Percentiles rank a stretch among this genome's conserved stretches.
These are phyloP conservation scores for Neonectria hederae DNA, from an alignment of 2,329 filamentous ascomycete genomes.

Conservation along the genomic window DNA sequence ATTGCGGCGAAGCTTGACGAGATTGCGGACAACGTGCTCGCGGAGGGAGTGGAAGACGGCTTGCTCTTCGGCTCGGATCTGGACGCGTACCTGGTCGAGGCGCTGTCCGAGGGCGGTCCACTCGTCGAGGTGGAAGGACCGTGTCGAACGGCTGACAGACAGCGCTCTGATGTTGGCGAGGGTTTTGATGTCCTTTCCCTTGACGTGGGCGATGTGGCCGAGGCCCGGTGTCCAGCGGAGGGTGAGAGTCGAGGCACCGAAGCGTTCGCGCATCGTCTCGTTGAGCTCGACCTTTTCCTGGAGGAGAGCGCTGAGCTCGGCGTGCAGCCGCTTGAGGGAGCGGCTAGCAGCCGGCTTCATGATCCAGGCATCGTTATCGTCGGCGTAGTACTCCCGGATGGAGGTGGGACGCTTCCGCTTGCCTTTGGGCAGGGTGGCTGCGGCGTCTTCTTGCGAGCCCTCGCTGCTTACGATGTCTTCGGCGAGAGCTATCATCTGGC, in stretches of 20 bases:
- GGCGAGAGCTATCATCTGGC: conserved; percentile 76
- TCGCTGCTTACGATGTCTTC: conserved; percentile 75
- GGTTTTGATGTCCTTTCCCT: conserved; percentile 74
- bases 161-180: conserved; percentile 57
- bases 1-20: conserved; percentile 88
- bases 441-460: conserved; percentile 66
- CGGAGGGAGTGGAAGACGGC: conserved; percentile 80
- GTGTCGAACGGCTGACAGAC: conserved; percentile 83
- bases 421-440: conserved; percentile 64
- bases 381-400: conserved; percentile 66
- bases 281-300: conserved; percentile 69
- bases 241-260: conserved; percentile 72
- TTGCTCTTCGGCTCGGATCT: conserved; percentile 86
- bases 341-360: conserved; percentile 76
- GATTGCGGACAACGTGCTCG: conserved; percentile 78
- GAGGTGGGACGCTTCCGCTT: conserved; percentile 57
- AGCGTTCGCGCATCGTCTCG: conserved; percentile 66
- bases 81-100: conserved; percentile 79
- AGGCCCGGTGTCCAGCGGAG: conserved; percentile 88
- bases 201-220: conserved; percentile 91
- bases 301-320: conserved; percentile 67
- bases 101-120: conserved; percentile 85
- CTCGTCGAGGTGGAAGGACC: conserved; percentile 82
- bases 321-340: conserved; percentile 73
- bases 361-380: conserved; percentile 69